Evolutionary conservation across 805 yeast species (phyloP), one percentile per base, ranked within the genome.

Genomic region (Nakazawaea wickerhamii): DNA sequence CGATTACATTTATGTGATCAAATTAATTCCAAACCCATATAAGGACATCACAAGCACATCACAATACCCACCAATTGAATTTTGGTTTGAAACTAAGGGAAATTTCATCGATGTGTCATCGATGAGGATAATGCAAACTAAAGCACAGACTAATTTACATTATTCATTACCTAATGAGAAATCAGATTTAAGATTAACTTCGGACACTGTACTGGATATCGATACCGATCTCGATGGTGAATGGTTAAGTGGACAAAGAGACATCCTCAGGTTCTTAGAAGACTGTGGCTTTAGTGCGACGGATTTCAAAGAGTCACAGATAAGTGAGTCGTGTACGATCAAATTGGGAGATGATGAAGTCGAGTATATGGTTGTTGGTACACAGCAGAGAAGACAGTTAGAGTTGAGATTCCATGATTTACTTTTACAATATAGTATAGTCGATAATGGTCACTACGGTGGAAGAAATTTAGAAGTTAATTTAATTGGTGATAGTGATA

Each of bases 391-490:
- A 41, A 57, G 65, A 13, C 65, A 63, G 46, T 46, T 65, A 40
- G 58, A 60, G 42, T 55, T 65, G 40, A 36, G 48, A 19, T 56
- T 47, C 32, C 53, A 54, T 13, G 56, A 52, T 28, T 51, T 56
- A n/a, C 37, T 58, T 28, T 59, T 63, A 11, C 68, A 65, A 48
- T 57, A 60, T 37, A 63, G 59, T 46, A 41, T 66, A 7, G 61
- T 68, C 5, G 73, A 70, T 42, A 72, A 73, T 3, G 74, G 73
- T 1, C 51, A 59, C 22, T 56, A 66, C 43, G 72, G 71, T 4
- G 73, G 73, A 1, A 50, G 67, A 31, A 53, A 56, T 32, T 42
- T 56, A 15, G 74, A 70, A 50, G 55, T 68, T 47, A 55, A 64
- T 53, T 52, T 68, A 46, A 60, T 63, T 45, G 63, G 70, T 36